Percentiles rank a stretch among this genome's conserved stretches.
Evolutionary conservation across 2,329 filamentous ascomycete species (phyloP).

Genomic region (Pyrenophora graminea): DNA sequence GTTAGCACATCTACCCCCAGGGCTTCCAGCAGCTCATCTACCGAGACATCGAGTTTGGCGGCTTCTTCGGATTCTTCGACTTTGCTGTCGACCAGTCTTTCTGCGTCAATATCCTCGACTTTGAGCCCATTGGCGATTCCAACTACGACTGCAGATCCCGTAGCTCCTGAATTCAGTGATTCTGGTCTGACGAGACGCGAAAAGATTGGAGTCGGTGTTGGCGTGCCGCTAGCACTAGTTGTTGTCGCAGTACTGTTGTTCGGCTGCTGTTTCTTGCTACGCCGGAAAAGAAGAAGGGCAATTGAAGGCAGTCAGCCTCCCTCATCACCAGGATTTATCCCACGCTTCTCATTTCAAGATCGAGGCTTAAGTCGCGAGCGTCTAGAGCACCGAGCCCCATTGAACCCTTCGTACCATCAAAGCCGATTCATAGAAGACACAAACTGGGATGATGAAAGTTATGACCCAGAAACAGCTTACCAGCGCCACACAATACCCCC

Average conservation of each 20-base stretch:
- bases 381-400: conserved; percentile 28
- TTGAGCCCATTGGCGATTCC: conserved; percentile 9
- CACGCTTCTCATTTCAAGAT: conserved; percentile 42
- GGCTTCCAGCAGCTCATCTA: conserved; percentile 1
- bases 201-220: conserved; percentile 44
- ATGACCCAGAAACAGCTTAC: conserved; percentile 19
- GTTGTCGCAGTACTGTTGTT: conserved; percentile 50
- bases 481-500: conserved; percentile 11
- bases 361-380: conserved; percentile 21
- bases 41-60: neutral
- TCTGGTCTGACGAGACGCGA: conserved; percentile 29
- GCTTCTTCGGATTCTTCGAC: neutral
- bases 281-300: conserved; percentile 28
- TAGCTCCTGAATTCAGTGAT: conserved; percentile 21
- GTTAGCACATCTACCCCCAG: neutral
- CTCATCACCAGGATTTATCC: conserved; percentile 44
- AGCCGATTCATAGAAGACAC: conserved; percentile 18
- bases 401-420: conserved; percentile 23
- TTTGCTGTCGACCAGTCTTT: neutral
- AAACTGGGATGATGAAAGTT: conserved; percentile 40
- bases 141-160: conserved; percentile 20
- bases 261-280: conserved; percentile 33
- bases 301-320: conserved; percentile 36
- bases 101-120: neutral
- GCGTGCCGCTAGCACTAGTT: conserved; percentile 61